Evolutionary conservation across 176 grass and related monocot species (phyloP), one percentile per base, ranked within the genome.

Genomic region (Luzula sylvatica): DNA sequence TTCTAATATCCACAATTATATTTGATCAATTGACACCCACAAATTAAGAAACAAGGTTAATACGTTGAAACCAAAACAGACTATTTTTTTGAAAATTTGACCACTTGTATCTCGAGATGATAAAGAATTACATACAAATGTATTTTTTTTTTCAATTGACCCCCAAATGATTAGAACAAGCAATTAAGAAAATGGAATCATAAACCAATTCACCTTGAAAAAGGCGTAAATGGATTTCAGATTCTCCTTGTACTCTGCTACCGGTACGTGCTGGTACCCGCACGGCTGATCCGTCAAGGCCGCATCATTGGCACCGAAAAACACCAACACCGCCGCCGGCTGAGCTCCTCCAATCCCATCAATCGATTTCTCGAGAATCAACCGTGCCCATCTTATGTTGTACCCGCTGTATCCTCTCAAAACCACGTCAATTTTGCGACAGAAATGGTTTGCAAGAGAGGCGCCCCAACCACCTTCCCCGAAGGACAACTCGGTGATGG

Each of bases 291-390:
- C 77, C 2, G 80, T 67, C 20, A 96, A 68, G 30, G 55, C 53
- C 11, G 90, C 90, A 66, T 96, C 90, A 50, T 96, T 96, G 63
- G 84, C 77, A 26, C 84, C 84, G 63, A 96, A 96, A 61, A 96
- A 96, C 16, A 96, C 64, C 39, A 74, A 79, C 23, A 80, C 55
- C 9, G 71, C 90, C 11, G 71, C 80, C 44, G 90, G 90, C 7
- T 75, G 46, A 2, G 23, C 39, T 19, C 16, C 59, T 69, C 64
- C 42, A 11, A 73, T 51, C 48, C 71, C 81, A n/a, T 71, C 74
- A 70, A 86, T 79, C 16, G 70, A 73, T 22, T 75, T 71, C 20
- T 51, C 29, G 59, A 79, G 56, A 56, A 85, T 72, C 73, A 66
- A 65, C 43, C 78, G 77, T 50, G 64, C 84, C 90, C 90, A 96